Conservation (phyloP, 2,329 filamentous ascomycete genomes). For the Alternaria metachromatica region DNA sequence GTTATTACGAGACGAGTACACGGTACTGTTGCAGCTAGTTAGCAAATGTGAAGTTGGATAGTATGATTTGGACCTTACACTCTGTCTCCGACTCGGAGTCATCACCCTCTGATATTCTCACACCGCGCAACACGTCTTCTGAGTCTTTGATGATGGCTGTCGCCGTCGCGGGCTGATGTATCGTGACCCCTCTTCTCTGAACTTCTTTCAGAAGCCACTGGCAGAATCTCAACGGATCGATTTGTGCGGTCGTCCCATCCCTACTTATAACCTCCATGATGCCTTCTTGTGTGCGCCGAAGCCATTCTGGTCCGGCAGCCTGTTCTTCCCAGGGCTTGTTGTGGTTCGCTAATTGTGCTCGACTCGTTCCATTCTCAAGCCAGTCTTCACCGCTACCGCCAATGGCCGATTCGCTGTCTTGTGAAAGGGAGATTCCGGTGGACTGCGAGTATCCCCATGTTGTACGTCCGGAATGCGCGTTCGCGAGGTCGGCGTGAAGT, state of each 20-base stretch:
- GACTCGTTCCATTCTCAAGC: constrained; percentile 68
- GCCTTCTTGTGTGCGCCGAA: constrained; percentile 63
- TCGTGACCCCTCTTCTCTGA: constrained; percentile 64
- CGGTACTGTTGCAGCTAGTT: constrained; percentile 54
- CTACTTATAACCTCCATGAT: constrained; percentile 67
- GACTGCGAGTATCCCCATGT: constrained; percentile 67
- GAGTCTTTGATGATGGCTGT: constrained; percentile 60
- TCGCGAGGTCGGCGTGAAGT: constrained; percentile 70
- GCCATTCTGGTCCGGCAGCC: constrained; percentile 61
- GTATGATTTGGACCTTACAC: constrained; percentile 3
- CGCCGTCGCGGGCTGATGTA: constrained; percentile 70
- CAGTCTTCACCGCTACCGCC: constrained; percentile 66
- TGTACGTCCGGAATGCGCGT: constrained; percentile 62
- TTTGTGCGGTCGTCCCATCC: constrained; percentile 67
- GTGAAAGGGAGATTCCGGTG: constrained; percentile 63
- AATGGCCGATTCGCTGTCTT: constrained; percentile 52
- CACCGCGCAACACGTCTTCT: constrained; percentile 58
- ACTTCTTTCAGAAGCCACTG: constrained; percentile 68
- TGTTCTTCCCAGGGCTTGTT: constrained; percentile 36
- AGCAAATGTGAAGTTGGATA: constrained; percentile 1
- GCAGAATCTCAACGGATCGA: constrained; percentile 73
- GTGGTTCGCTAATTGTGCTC: constrained; percentile 60
- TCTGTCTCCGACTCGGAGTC: constrained; percentile 6
- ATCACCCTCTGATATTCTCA: constrained; percentile 47
- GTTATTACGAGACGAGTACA: constrained; percentile 71